These are phyloP conservation scores for Rhodocollybia butyracea DNA, from an alignment of 768 basidiomycete species.

Conservation along the genomic window DNA sequence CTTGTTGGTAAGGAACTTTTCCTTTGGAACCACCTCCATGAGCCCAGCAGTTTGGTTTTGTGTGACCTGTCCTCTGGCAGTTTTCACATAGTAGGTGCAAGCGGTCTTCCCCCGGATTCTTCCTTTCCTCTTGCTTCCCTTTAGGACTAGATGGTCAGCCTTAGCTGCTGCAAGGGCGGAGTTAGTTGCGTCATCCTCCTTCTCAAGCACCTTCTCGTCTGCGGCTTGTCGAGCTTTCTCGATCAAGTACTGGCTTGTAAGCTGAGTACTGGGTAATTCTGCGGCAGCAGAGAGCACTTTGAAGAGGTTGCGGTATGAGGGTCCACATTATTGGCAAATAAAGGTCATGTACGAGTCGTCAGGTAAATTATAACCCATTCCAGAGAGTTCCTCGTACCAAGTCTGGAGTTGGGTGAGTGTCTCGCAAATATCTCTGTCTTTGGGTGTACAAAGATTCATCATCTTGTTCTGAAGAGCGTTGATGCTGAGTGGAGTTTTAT, in stretches of 20 bases:
- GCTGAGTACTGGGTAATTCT: neutral
- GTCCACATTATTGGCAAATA: slow-evolving; percentile 7
- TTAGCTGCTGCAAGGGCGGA: neutral
- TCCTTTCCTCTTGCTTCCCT: neutral
- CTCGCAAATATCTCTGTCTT: slow-evolving; percentile 9
- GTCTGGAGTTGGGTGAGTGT: slow-evolving; percentile 9
- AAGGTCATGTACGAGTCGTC: slow-evolving; percentile 5
- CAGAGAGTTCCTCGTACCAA: slow-evolving; percentile 29
- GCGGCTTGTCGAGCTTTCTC: neutral
- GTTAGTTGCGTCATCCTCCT: neutral
- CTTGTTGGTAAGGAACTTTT: slow-evolving; percentile 19
- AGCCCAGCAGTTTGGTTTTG: slow-evolving; percentile 24
- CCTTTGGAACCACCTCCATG: slow-evolving; percentile 28
- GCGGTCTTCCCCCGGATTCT: neutral
- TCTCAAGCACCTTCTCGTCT: neutral
- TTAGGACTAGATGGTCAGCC: neutral
- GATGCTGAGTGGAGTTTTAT: slow-evolving; percentile 17
- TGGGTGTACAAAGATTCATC: slow-evolving; percentile 14
- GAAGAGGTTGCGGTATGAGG: neutral
- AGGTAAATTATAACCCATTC: neutral
- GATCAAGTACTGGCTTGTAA: neutral
- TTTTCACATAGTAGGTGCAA: neutral
- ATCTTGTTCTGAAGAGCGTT: slow-evolving; percentile 19
- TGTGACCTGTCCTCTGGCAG: slow-evolving; percentile 17
- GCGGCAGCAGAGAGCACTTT: neutral